Evolutionary conservation across 345 rosid genomes (phyloP).

Genomic region (Eucalyptus sideroxylon): DNA sequence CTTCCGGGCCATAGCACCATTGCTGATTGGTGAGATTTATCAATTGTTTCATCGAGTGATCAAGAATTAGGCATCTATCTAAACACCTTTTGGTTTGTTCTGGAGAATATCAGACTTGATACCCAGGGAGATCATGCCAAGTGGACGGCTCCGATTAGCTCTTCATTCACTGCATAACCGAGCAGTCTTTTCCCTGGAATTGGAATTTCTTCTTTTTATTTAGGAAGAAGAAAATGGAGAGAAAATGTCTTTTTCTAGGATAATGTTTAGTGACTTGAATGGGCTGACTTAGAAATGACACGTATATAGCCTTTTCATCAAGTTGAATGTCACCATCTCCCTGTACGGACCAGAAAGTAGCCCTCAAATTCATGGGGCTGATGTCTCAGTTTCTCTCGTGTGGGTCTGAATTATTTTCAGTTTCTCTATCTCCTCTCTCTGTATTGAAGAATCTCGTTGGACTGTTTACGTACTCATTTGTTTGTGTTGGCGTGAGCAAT

Average conservation of each 20-base stretch:
- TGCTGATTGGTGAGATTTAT: not conserved
- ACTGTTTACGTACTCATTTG: not conserved
- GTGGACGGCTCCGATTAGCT: not conserved
- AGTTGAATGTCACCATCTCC: not conserved
- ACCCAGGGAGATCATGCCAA: not conserved
- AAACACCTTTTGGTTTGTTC: not conserved
- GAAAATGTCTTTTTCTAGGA: not conserved
- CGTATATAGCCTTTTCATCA: not conserved
- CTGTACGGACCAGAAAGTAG: not conserved
- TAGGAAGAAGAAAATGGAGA: not conserved
- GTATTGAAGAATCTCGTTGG: not conserved
- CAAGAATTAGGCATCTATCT: not conserved
- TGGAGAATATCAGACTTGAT: not conserved
- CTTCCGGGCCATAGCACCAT: not conserved
- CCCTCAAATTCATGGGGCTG: not conserved
- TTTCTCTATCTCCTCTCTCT: not conserved
- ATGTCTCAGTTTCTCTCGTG: not conserved
- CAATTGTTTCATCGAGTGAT: not conserved
- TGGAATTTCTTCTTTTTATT: not conserved
- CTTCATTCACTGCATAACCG: not conserved
- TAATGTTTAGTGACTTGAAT: not conserved
- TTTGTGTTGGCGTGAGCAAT: not conserved
- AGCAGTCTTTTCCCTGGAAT: not conserved
- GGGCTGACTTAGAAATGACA: not conserved
- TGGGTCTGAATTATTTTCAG: not conserved